These are phyloP conservation scores for Trichothecium sympodiale DNA, from an alignment of 2,329 filamentous ascomycete species.

Conservation along the genomic window DNA sequence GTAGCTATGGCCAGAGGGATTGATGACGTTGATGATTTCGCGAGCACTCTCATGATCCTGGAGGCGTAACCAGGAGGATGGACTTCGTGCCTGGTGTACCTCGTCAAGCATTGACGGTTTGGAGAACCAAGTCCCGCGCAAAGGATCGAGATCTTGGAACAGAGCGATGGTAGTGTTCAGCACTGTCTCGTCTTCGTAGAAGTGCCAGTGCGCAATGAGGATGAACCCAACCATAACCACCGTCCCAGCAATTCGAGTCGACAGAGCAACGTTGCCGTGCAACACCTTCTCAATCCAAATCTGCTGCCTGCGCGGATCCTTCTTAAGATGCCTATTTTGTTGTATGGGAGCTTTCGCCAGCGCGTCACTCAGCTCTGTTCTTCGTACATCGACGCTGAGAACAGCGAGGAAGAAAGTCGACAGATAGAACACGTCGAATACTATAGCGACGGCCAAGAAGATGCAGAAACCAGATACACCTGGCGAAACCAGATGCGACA, in stretches of 20 bases:
- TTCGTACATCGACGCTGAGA: constrained; percentile 65
- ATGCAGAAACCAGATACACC: constrained; percentile 66
- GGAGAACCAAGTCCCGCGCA: constrained; percentile 15
- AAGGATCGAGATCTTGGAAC: constrained; percentile 3
- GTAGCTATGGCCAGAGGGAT: constrained; percentile 60
- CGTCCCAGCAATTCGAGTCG: constrained; percentile 65
- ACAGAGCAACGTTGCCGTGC: constrained; percentile 54
- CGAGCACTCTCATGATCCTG: constrained; percentile 71
- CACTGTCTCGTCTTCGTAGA: constrained; percentile 50
- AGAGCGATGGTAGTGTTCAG: constrained; percentile 11
- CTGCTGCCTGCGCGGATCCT: constrained; percentile 6
- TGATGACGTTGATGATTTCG: constrained; percentile 67
- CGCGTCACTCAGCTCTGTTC: constrained; percentile 65
- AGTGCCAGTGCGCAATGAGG: constrained; percentile 66
- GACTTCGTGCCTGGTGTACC: constrained; percentile 66
- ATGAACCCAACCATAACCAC: constrained; percentile 63
- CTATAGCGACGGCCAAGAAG: constrained; percentile 63
- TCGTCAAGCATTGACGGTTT: constrained; percentile 36
- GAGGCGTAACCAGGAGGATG: constrained; percentile 62
- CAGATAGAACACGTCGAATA: constrained; percentile 69
- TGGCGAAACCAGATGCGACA: constrained; percentile 57
- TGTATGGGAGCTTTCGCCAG: constrained; percentile 43
- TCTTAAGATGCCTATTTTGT: constrained; percentile 18
- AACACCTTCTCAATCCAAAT: constrained; percentile 51
- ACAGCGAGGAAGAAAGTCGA: constrained; percentile 73